Evolutionary conservation across 2,329 filamentous ascomycete species (phyloP), one percentile per base, ranked within the genome.

Genomic region (Colletotrichum viniferum): DNA sequence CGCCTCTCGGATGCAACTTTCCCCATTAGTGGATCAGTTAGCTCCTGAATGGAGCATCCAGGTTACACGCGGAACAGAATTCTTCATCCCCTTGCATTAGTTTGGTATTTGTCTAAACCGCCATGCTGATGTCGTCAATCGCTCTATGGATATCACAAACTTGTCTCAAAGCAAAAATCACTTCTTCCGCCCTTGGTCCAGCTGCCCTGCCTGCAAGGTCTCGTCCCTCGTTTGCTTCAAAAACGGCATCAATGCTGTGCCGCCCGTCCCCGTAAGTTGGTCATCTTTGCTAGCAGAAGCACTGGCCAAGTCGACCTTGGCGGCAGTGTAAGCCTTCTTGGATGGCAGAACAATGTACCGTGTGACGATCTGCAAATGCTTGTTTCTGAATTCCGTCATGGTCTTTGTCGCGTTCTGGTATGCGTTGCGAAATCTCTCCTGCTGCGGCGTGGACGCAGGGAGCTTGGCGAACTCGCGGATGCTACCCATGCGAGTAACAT

Each of bases 261-360:
- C 96, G 3, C 96, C 96, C 0, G 96, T 98, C 0, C 96, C 96
- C 1, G 93, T 93, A 56, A 98, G 86, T 77, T 94, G 85, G 24
- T 83, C 80, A 2, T 79, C 78, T 66, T 81, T 83, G 9, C 69
- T 76, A 14, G 85, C 84, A 16, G 86, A 88, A 0, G 86, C 86
- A 30, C 86, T 89, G 1, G 88, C 86, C 68, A 90, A 78, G 73
- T 89, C 77, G 1, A 78, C 76, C 28, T 77, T 80, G 34, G 77
- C 71, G 61, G 64, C 77, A 84, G 65, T 73, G 77, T 79, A 79
- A 18, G 83, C 81, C 73, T 87, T 84, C 69, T 84, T 90, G 0
- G 94, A 94, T 28, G 96, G 95, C 70, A 97, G 87, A 78, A 98
- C 93, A 80, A 98, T 98, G 84, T 98, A 98, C 64, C 95, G 90